Conservation (phyloP, 2,329 filamentous ascomycete genomes). For the Alternaria postmessia region DNA sequence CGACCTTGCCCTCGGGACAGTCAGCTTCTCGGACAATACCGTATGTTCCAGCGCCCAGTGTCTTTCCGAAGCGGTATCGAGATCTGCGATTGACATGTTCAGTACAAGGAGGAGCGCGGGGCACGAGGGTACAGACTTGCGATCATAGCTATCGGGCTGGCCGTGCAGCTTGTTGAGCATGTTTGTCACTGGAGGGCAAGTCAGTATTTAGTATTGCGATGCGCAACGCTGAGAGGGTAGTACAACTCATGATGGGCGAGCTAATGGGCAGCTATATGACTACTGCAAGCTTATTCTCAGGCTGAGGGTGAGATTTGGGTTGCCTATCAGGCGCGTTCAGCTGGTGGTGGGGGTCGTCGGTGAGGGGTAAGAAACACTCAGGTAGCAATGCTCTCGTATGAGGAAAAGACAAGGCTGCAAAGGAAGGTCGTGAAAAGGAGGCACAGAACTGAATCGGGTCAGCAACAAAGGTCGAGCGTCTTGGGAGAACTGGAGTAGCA, state of each 20-base stretch:
- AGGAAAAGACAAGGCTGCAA: slow-evolving; percentile 21
- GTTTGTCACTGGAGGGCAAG: slow-evolving; percentile 69
- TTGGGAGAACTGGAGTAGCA: slow-evolving; percentile 28
- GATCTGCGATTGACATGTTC: slow-evolving; percentile 62
- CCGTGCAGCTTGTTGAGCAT: slow-evolving; percentile 97
- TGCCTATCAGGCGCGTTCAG: slow-evolving; percentile 42
- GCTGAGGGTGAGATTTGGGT: slow-evolving; percentile 40
- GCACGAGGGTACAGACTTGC: slow-evolving; percentile 72
- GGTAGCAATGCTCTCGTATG: slow-evolving; percentile 29
- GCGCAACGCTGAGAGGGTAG: slow-evolving; percentile 18
- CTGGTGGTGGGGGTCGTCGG: slow-evolving; percentile 36
- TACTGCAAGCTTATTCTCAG: slow-evolving; percentile 38
- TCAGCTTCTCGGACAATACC: slow-evolving; percentile 97
- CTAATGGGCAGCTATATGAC: slow-evolving; percentile 33
- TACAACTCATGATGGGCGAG: slow-evolving; percentile 48
- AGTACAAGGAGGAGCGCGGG: slow-evolving; percentile 33
- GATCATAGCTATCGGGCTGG: slow-evolving; percentile 98
- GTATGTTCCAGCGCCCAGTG: slow-evolving; percentile 95
- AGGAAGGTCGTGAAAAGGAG: slow-evolving; percentile 25
- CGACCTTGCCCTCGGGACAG: slow-evolving; percentile 82
- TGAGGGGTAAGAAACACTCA: slow-evolving; percentile 40
- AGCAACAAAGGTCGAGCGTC: slow-evolving; percentile 28
- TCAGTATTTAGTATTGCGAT: slow-evolving; percentile 23
- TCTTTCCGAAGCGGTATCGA: slow-evolving; percentile 91
- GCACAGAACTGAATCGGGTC: slow-evolving; percentile 25